phyloP scores from a whole-genome alignment of 495 filamentous ascomycete genomes.

The Bathelium albidoporum region DNA sequence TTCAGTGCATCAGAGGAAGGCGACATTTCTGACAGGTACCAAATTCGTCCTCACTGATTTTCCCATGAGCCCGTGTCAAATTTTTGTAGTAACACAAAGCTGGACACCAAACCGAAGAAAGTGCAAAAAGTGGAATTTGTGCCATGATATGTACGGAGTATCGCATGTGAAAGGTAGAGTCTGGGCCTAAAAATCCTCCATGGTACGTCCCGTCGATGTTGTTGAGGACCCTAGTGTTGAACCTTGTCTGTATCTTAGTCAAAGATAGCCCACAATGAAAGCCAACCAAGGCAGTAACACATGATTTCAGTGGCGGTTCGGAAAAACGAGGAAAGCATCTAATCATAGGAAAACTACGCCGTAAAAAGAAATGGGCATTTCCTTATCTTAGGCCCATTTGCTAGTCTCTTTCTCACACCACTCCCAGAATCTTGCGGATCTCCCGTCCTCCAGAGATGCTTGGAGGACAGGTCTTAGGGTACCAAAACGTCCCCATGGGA shows the following conservation, averaged over 20 bases:
- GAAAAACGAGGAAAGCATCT: background rate
- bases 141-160: no score
- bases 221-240: background rate
- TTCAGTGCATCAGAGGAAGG: background rate
- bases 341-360: background rate
- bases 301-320: background rate
- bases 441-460: conserved; percentile 19
- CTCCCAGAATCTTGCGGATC: conserved; percentile 26
- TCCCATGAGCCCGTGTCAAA: background rate
- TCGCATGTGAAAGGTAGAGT: background rate
- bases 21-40: background rate
- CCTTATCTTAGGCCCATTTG: background rate
- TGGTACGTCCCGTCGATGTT: no score
- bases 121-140: no score
- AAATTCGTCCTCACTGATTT: background rate
- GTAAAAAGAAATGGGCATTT: background rate
- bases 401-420: conserved; percentile 26
- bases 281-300: background rate
- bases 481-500: conserved; percentile 27
- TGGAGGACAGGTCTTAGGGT: conserved; percentile 17
- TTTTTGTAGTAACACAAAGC: background rate
- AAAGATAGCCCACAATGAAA: background rate
- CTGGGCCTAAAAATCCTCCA: no score
- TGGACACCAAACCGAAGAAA: no score
- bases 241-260: background rate